Evolutionary conservation across 805 yeast genomes (phyloP).

Genomic region (Zygotorulaspora danielsina): DNA sequence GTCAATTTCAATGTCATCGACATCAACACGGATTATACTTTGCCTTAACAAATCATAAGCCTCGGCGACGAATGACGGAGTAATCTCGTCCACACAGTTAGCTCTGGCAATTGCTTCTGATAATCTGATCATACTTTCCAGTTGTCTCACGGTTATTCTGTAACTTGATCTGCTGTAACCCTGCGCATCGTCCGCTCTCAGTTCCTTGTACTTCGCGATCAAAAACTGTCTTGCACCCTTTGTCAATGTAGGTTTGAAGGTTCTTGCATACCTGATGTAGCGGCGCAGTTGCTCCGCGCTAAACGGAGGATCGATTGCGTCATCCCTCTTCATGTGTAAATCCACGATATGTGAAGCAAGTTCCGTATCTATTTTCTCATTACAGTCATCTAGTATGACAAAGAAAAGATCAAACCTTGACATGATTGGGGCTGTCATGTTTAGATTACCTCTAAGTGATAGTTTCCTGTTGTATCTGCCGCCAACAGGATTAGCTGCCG

Average conservation of each 20-base stretch:
- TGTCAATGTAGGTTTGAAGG: slow-evolving; percentile 86
- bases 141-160: slow-evolving; percentile 93
- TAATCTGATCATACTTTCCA: slow-evolving; percentile 88
- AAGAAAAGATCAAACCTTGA: slow-evolving; percentile 95
- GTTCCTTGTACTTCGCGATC: slow-evolving; percentile 75
- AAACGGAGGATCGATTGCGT: slow-evolving; percentile 84
- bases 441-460: slow-evolving; percentile 78
- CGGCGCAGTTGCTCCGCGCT: slow-evolving; percentile 82
- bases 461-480: slow-evolving; percentile 89
- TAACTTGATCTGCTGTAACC: slow-evolving; percentile 76
- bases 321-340: slow-evolving; percentile 85
- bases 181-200: slow-evolving; percentile 86
- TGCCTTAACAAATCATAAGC: slow-evolving; percentile 87
- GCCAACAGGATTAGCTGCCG: slow-evolving; percentile 99
- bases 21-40: slow-evolving; percentile 89
- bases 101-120: slow-evolving; percentile 97
- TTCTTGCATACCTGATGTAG: slow-evolving; percentile 85
- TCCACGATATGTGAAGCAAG: slow-evolving; percentile 90
- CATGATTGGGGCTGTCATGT: slow-evolving; percentile 98
- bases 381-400: slow-evolving; percentile 91
- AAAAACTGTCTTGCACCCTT: slow-evolving; percentile 72
- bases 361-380: slow-evolving; percentile 83
- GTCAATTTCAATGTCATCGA: slow-evolving; percentile 83
- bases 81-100: slow-evolving; percentile 83
- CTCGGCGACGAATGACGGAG: slow-evolving; percentile 83